These are phyloP conservation scores for Cladosporium sp. DNA, from an alignment of 2,329 filamentous ascomycete genomes.

Conservation along the genomic window DNA sequence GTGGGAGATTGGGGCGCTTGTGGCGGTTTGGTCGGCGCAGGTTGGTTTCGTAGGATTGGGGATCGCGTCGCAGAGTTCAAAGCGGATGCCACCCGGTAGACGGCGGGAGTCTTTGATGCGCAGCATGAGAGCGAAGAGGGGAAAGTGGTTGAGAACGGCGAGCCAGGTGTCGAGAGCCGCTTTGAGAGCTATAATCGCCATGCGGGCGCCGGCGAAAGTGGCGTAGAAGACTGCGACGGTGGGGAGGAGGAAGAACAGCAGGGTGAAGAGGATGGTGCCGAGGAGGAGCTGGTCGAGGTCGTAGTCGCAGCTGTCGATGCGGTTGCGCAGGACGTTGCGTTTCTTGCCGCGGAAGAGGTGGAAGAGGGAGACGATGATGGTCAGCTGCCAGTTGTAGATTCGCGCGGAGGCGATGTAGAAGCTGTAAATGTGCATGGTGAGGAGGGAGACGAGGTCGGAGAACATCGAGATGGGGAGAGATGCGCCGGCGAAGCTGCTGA, in stretches of 20 bases:
- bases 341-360: slow-evolving; percentile 98
- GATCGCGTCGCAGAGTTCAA: slow-evolving; percentile 76
- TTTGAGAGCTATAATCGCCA: slow-evolving; percentile 92
- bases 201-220: slow-evolving; percentile 89
- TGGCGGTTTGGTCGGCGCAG: slow-evolving; percentile 25
- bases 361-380: slow-evolving; percentile 94
- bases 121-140: slow-evolving; percentile 93
- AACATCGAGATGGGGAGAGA: slow-evolving; percentile 96
- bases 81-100: slow-evolving; percentile 84
- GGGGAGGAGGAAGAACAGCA: slow-evolving; percentile 89
- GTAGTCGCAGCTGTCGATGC: slow-evolving; percentile 98
- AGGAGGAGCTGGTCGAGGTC: slow-evolving; percentile 94
- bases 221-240: slow-evolving; percentile 96
- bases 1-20: neutral
- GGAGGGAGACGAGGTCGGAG: slow-evolving; percentile 83
- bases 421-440: slow-evolving; percentile 95
- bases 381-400: slow-evolving; percentile 98
- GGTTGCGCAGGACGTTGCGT: slow-evolving; percentile 91
- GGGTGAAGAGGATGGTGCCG: slow-evolving; percentile 91
- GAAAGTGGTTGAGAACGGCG: slow-evolving; percentile 95
- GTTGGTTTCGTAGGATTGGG: too few species aligned
- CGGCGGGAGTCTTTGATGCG: slow-evolving; percentile 87
- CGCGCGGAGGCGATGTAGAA: slow-evolving; percentile 96
- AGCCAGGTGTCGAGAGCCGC: slow-evolving; percentile 85
- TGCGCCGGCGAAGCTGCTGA: slow-evolving; percentile 90